Evolutionary conservation across 106 monocot genomes (phyloP).

Genomic region (Phalaenopsis equestris): DNA sequence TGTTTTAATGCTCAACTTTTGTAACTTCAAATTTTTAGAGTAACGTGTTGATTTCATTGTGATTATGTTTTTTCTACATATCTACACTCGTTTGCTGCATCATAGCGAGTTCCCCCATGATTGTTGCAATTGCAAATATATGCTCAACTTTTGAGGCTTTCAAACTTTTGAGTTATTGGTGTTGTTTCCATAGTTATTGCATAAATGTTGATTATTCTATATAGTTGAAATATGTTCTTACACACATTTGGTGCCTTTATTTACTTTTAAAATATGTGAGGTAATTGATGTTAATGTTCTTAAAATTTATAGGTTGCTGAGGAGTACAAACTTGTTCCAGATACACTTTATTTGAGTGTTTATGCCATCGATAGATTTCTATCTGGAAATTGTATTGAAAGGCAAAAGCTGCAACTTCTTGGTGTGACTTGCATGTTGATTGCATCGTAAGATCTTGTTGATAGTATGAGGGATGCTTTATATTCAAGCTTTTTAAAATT

Average conservation of each 20-base stretch:
- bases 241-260: not conserved
- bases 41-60: not conserved
- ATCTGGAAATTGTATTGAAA: slow-evolving; percentile 42
- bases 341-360: slow-evolving; percentile 69
- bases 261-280: not conserved
- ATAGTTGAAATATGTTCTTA: not conserved
- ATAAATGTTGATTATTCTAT: not conserved
- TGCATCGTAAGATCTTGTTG: slow-evolving; percentile 37
- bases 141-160: too few species aligned
- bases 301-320: slow-evolving; percentile 65
- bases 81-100: too few species aligned
- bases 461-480: not conserved
- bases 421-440: slow-evolving; percentile 50
- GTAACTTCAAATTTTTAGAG: not conserved
- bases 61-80: too few species aligned
- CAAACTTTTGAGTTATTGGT: not conserved
- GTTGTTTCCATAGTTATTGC: not conserved
- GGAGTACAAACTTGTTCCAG: slow-evolving; percentile 84
- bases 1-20: not conserved
- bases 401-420: slow-evolving; percentile 46
- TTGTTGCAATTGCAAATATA: too few species aligned
- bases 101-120: too few species aligned
- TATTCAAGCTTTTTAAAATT: not conserved
- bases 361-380: slow-evolving; percentile 38
- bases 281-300: not conserved